Percentiles rank a stretch among this genome's conserved stretches.
phyloP scores from a whole-genome alignment of 2,329 filamentous ascomycete species.

The Uncinocarpus reesii region DNA sequence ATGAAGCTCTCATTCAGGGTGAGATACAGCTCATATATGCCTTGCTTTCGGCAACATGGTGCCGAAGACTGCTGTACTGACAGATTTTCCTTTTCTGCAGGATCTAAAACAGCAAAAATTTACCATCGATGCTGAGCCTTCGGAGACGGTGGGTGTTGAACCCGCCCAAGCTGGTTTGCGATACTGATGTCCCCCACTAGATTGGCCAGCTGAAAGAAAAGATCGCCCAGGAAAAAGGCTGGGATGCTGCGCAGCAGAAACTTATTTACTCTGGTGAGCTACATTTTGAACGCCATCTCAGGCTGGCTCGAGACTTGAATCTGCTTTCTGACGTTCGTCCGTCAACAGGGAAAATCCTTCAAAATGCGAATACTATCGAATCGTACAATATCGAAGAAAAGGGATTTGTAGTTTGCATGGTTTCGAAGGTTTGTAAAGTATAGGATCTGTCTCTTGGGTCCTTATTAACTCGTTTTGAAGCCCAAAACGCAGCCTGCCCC shows the following conservation, averaged over 20 bases:
- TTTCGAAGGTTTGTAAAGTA: slow-evolving; percentile 65
- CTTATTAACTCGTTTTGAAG: slow-evolving; percentile 34
- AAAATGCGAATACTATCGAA: slow-evolving; percentile 93
- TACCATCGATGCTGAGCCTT: slow-evolving; percentile 84
- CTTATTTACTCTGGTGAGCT: slow-evolving; percentile 90
- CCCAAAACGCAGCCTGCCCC: slow-evolving; percentile 40
- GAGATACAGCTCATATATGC: slow-evolving; percentile 1
- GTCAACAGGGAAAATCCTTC: slow-evolving; percentile 82
- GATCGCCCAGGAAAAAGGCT: slow-evolving; percentile 84
- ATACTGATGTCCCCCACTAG: slow-evolving; percentile 38
- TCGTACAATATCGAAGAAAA: slow-evolving; percentile 99
- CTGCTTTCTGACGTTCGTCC: neutral
- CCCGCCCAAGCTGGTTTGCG: neutral
- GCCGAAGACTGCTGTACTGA: neutral
- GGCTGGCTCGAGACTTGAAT: neutral
- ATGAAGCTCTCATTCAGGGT: slow-evolving; percentile 21
- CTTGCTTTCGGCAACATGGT: neutral
- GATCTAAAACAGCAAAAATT: slow-evolving; percentile 99
- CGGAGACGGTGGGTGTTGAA: slow-evolving; percentile 62
- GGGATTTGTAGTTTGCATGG: slow-evolving; percentile 97
- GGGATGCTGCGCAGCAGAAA: slow-evolving; percentile 83
- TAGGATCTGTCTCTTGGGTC: neutral
- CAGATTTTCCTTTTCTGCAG: slow-evolving; percentile 38
- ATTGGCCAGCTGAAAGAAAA: slow-evolving; percentile 86
- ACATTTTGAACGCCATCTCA: neutral